Evolutionary conservation across 495 filamentous ascomycete genomes (phyloP), one percentile per base, ranked within the genome.

Genomic region (Tetracladium setigerum): DNA sequence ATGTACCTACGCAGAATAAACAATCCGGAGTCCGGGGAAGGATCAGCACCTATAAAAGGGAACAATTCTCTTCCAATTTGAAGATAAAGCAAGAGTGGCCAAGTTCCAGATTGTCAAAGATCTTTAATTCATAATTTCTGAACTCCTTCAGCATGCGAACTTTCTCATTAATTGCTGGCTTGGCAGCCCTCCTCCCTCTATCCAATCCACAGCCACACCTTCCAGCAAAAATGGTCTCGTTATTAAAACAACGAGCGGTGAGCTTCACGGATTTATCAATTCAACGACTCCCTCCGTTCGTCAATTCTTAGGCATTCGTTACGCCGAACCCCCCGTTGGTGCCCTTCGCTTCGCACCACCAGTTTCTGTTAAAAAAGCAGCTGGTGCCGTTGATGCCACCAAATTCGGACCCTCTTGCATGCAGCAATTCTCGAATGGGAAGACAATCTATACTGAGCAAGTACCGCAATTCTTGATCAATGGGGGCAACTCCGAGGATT

Each of bases 221-320:
- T 27, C 22, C 22, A 27, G 22, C 22, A 27, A 27, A 27, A 27
- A 27, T 27, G 22, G 22, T 27, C 22, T 27, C 7, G 22, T 27
- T 3, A 27, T 27, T 7, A 27, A 27, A 7, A 69, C 65, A 13
- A 57, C 63, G 24, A 62, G 57, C 34, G 68, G 68, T n/a, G 44
- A 43, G 0, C 51, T 68, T 14, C 58, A 59, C 2, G 68, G 68
- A 1, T 57, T 64, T 22, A 56, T 67, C 55, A 63, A 67, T 47
- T 45, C 53, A 34, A 58, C 63, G 1, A 44, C 56, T 1, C 59
- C 61, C 1, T 22, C 44, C 16, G 55, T 58, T 8, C 74, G 78
- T 10, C 56, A 62, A 41, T 86, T 83, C 57, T 75, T 83, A 32
- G 80, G 77, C 1, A 74, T 87, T 13, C 82, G 82, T 1, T 86